Evolutionary conservation across 495 filamentous ascomycete genomes (phyloP), one percentile per base, ranked within the genome.

Genomic region (Thermothielavioides terrestris): DNA sequence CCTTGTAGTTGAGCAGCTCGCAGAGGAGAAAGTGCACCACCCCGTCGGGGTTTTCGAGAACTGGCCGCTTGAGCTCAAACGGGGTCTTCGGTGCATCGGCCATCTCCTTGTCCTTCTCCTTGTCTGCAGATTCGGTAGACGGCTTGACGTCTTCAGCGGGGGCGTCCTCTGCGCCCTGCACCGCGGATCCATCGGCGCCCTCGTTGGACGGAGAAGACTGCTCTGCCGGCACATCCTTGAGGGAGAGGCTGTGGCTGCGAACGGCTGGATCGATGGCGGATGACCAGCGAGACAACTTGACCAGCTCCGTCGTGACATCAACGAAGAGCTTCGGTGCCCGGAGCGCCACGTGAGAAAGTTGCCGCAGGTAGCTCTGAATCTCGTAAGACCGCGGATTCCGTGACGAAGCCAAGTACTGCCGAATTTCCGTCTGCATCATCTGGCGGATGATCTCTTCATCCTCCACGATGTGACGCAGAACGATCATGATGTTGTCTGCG

Each of bases 1-100:
- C 89, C 59, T 83, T 84, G 64, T 95, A 97, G 46, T 89, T 86
- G 17, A 97, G 71, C 32, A 99, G 73, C 62, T 99, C 91, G 37
- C 84, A 90, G n/a, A 97, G 80, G 17, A 99, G 74, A 69, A 94
- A 97, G 59, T 95, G 88, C 50, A 97, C 84, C 12, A 99, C 94
- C 6, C 92, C 92, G 66, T 96, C 94, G 0, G 94, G 88, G 52
- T 91, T 85, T 64, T 95, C 90, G 3, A 97, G 81, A 21, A 91
- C 75, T 23, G 94, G 94, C 3, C 85, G 71, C 62, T 94, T 96
- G 39, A 80, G 55, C 53, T 95, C 89, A 18, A 64, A 53, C 17
- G 73, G 68, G 17, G 71, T 55, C 60, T 85, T 86, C 14, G 76
- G 68, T 55, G 80, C 84, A 45, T 83, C 80, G 0, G 64, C 53